Conservation (phyloP, 2,329 filamentous ascomycete species). For the Biscogniauxia sp. region DNA sequence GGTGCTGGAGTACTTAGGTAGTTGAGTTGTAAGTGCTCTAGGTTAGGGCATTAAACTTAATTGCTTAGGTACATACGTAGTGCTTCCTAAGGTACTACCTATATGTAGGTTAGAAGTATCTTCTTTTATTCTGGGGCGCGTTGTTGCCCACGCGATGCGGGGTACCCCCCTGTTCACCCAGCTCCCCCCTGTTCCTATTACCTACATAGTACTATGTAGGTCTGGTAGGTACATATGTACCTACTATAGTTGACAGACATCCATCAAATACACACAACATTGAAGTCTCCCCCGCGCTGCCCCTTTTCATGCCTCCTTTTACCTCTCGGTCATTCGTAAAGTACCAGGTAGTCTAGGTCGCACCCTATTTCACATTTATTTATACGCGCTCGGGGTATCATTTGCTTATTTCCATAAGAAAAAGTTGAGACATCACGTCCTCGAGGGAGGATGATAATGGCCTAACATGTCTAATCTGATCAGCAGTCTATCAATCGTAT, state of each 20-base stretch:
- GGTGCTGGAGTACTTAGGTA: neutral
- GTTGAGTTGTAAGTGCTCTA: neutral
- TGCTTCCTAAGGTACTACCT: neutral
- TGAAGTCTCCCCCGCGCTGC: no score
- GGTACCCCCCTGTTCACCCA: constrained; percentile 4
- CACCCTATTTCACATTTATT: neutral
- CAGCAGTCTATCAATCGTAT: constrained; percentile 66
- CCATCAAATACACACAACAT: no score
- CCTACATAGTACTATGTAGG: no score
- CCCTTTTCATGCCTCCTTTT: no score
- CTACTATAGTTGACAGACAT: no score
- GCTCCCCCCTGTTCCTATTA: neutral
- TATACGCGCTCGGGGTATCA: constrained; percentile 20
- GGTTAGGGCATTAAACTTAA: no score
- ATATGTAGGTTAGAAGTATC: no score
- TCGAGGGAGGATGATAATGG: constrained; percentile 51
- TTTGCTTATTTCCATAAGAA: neutral
- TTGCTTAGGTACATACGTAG: no score
- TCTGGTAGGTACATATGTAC: no score
- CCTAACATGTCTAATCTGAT: constrained; percentile 68
- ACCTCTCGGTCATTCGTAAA: no score
- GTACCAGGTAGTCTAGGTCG: no score
- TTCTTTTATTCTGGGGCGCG: constrained; percentile 5
- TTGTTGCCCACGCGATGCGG: constrained; percentile 20
- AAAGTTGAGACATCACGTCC: constrained; percentile 16